Evolutionary conservation across 345 rosid genomes (phyloP), one percentile per base, ranked within the genome.

Genomic region (Salix arbutifolia): DNA sequence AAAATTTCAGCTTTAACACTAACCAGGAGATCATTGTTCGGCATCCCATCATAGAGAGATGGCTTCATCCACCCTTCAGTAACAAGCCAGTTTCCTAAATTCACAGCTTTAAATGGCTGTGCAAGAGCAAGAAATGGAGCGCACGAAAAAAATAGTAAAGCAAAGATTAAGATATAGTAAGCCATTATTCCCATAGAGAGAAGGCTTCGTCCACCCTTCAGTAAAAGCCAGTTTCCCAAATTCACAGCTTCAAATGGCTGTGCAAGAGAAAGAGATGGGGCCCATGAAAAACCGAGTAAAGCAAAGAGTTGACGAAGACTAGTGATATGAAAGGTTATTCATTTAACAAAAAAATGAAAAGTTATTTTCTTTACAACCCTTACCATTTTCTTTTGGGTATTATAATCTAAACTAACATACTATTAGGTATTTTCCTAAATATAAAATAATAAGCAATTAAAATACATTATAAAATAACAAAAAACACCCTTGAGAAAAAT

Each of bases 61-160:
- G 75, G 69, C 19, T 77, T 48, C 88, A 85, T 85, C 88, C 85
- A 83, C 4, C 85, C 87, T 70, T 85, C 87, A 16, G 67, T 72
- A 40, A 85, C 71, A 30, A 85, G 82, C 87, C 87, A 85, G 42
- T 85, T 85, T 3, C 87, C 87, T 12, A 82, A 60, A 67, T 81
- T 85, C 6, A 77, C 82, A 77, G 85, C 82, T 78, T 78, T 85
- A 25, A 85, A 61, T 44, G 79, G 84, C 18, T 78, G 79, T 53
- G 78, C 80, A 35, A 66, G 37, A 21, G 69, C 46, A 60, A 69
- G 65, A 46, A 69, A 58, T 30, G 70, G 74, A 37, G 61, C 23
- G 4, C 62, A 77, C 30, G 66, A 71, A 71, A 58, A 4, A 7
- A 67, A 65, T 74, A 1, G 62, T 28, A 71, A 70, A 37, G 50